Conservation (phyloP, 2,329 filamentous ascomycete species). For the Parascedosporium putredinis region DNA sequence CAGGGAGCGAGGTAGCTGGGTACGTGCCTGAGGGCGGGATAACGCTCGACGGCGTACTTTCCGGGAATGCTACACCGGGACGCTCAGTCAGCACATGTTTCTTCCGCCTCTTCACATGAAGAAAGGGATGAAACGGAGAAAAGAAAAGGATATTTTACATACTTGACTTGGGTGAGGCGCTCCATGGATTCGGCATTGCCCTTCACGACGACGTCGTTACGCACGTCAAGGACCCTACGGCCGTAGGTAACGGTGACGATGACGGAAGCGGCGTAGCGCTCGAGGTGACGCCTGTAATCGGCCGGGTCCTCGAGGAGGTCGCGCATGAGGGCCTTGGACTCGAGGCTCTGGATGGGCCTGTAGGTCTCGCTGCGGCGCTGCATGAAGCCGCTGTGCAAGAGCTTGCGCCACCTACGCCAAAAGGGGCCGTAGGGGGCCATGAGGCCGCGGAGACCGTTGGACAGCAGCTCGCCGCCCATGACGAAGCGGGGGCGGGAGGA, state of each 20-base stretch:
- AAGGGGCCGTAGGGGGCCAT: slow-evolving; percentile 31
- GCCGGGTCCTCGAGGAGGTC: slow-evolving; percentile 23
- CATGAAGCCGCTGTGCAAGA: slow-evolving; percentile 32
- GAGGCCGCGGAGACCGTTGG: slow-evolving; percentile 28
- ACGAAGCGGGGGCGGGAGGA: slow-evolving; percentile 35
- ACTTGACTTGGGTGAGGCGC: slow-evolving; percentile 32
- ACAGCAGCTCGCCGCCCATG: slow-evolving; percentile 31
- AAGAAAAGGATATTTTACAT: slow-evolving; percentile 7
- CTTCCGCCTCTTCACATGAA: no score
- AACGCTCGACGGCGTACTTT: slow-evolving; percentile 29
- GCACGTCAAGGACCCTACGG: slow-evolving; percentile 22
- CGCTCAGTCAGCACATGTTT: not conserved
- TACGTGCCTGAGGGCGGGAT: slow-evolving; percentile 28
- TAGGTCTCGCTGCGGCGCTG: slow-evolving; percentile 31
- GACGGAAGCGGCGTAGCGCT: slow-evolving; percentile 25
- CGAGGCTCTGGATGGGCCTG: slow-evolving; percentile 28
- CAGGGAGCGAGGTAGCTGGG: slow-evolving; percentile 26
- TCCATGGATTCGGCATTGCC: slow-evolving; percentile 31
- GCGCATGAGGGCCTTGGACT: slow-evolving; percentile 28
- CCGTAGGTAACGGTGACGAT: slow-evolving; percentile 33
- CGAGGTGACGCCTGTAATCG: slow-evolving; percentile 20
- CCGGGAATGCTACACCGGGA: slow-evolving; percentile 15
- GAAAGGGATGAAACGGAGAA: no score
- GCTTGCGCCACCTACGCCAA: slow-evolving; percentile 32
- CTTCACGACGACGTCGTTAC: slow-evolving; percentile 25